These are phyloP conservation scores for Solanum clarkiae DNA, from an alignment of 257 asterid species.

Conservation along the genomic window DNA sequence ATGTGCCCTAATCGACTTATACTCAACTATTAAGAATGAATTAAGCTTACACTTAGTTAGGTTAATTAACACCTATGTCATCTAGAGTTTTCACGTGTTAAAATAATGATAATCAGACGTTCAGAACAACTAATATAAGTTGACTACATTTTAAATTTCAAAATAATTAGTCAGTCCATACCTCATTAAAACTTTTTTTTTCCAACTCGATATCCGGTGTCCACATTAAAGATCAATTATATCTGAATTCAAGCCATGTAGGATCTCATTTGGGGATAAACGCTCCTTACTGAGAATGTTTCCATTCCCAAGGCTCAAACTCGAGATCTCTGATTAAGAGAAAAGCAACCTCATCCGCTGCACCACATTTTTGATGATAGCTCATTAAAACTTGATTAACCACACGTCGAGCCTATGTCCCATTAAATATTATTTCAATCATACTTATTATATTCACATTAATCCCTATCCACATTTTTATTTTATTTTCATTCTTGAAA, in stretches of 20 bases:
- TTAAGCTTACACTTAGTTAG: too few species aligned
- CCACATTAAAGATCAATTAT: too few species aligned
- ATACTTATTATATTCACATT: not conserved
- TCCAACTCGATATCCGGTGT: too few species aligned
- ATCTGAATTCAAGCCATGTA: too few species aligned
- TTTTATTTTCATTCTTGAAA: not conserved
- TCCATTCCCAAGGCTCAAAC: too few species aligned
- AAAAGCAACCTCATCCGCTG: too few species aligned
- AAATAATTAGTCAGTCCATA: not conserved
- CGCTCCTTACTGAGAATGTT: too few species aligned
- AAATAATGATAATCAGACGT: not conserved
- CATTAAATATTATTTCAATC: not conserved
- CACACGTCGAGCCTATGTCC: not conserved
- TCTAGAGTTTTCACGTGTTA: not conserved
- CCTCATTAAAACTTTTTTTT: not conserved
- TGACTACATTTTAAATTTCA: not conserved
- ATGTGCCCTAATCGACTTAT: too few species aligned
- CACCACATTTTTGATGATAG: too few species aligned
- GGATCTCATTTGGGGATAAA: accelerated
- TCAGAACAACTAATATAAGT: not conserved
- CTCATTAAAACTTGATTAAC: not conserved
- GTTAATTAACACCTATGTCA: not conserved
- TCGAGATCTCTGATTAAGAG: too few species aligned
- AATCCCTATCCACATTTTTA: not conserved
- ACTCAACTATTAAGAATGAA: too few species aligned